These are phyloP conservation scores for Boletus coccyginus DNA, from an alignment of 768 basidiomycete genomes.

Conservation along the genomic window DNA sequence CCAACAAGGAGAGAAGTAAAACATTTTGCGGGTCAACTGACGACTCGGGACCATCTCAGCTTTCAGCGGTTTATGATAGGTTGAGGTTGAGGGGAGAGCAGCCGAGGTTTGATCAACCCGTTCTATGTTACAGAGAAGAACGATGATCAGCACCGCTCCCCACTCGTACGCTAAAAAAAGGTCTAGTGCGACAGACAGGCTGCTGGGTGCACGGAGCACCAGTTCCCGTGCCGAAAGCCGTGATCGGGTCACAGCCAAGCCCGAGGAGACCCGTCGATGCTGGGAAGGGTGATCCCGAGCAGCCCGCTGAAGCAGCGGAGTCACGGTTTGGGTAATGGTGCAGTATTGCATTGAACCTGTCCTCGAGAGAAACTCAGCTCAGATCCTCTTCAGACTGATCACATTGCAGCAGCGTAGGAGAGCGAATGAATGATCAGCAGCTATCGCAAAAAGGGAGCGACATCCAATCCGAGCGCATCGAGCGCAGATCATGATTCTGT, in stretches of 20 bases:
- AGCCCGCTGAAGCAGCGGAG: background rate
- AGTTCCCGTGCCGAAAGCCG: background rate
- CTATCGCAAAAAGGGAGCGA: too few relatives aligned
- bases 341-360: too few relatives aligned
- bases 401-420: too few relatives aligned
- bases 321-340: too few relatives aligned
- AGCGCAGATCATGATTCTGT: too few relatives aligned
- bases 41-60: background rate
- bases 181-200: conserved; percentile 13
- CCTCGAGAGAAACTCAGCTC: too few relatives aligned
- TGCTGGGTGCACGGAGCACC: conserved; percentile 7
- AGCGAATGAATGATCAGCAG: too few relatives aligned
- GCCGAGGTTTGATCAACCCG: conserved; percentile 14
- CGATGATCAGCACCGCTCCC: background rate
- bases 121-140: background rate
- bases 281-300: background rate
- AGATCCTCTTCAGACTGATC: too few relatives aligned
- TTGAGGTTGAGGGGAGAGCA: conserved; percentile 12
- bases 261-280: conserved; percentile 1
- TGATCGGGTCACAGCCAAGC: conserved; percentile 1
- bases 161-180: background rate
- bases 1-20: too few relatives aligned
- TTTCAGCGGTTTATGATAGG: background rate
- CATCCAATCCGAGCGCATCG: too few relatives aligned
- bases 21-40: background rate